Conservation (phyloP, 305 asterid genomes). For the Fraxinus paxiana region DNA sequence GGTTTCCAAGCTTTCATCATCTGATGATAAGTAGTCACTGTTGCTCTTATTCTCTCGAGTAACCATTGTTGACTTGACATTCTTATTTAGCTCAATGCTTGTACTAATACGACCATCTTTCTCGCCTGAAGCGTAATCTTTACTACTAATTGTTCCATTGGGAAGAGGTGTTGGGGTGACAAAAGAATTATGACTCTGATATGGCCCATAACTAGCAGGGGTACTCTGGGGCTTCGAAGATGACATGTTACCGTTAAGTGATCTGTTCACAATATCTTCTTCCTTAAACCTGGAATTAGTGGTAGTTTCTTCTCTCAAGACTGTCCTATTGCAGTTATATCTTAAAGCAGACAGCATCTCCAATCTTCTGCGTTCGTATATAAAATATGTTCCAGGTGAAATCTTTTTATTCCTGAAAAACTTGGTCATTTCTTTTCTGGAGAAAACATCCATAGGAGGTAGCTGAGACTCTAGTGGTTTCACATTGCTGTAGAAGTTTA, state of each 20-base stretch:
- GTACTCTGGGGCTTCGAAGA: conserved; percentile 27
- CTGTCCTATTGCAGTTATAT: conserved; percentile 38
- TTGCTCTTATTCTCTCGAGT: conserved; percentile 30
- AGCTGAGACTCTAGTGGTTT: conserved; percentile 74
- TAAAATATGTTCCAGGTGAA: conserved; percentile 69
- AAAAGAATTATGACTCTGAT: conserved; percentile 34
- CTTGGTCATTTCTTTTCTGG: conserved; percentile 70
- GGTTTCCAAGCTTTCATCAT: conserved; percentile 62
- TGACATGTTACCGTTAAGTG: conserved; percentile 28
- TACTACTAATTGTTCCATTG: conserved; percentile 32
- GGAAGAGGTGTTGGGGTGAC: conserved; percentile 25
- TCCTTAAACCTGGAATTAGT: conserved; percentile 31
- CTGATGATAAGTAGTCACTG: conserved; percentile 47
- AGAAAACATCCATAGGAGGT: conserved; percentile 76
- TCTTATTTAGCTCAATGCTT: conserved; percentile 33
- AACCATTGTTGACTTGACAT: conserved; percentile 29
- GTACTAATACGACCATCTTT: conserved; percentile 38
- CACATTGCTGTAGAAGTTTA: conserved; percentile 37
- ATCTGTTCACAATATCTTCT: conserved; percentile 39
- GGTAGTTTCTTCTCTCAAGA: conserved; percentile 34
- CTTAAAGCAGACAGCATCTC: conserved; percentile 43
- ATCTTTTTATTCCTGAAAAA: conserved; percentile 54
- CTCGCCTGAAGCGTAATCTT: conserved; percentile 26
- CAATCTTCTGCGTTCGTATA: conserved; percentile 50
- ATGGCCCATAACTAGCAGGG: conserved; percentile 28